Evolutionary conservation across 2,329 filamentous ascomycete species (phyloP).

Genomic region (Ophiostoma fasciatum): DNA sequence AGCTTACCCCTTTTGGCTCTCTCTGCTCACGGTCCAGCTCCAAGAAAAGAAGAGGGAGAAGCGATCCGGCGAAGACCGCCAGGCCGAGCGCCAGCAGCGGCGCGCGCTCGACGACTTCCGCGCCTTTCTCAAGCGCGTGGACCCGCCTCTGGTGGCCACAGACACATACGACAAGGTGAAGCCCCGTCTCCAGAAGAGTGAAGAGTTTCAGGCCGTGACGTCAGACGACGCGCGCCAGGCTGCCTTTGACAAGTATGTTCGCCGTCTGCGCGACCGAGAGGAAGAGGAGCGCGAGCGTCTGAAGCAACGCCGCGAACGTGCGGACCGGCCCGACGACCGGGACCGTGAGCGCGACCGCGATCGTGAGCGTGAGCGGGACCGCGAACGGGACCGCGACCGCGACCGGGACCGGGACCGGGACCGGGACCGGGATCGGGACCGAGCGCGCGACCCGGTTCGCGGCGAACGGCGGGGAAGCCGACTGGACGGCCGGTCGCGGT

Average conservation of each 20-base stretch:
- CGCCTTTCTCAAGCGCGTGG: slow-evolving; percentile 74
- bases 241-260: slow-evolving; percentile 85
- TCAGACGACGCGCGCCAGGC: slow-evolving; percentile 69
- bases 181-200: slow-evolving; percentile 60
- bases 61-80: slow-evolving; percentile 71
- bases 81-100: slow-evolving; percentile 73
- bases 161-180: slow-evolving; percentile 87
- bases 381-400: slow-evolving; percentile 30
- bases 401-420: slow-evolving; percentile 11
- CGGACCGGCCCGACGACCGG: slow-evolving; percentile 29
- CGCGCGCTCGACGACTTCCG: slow-evolving; percentile 73
- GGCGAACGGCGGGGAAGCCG: slow-evolving; percentile 34
- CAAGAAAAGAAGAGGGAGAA: slow-evolving; percentile 80
- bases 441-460: neutral
- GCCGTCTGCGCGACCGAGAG: slow-evolving; percentile 80
- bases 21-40: slow-evolving; percentile 33
- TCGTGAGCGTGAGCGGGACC: slow-evolving; percentile 24
- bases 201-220: slow-evolving; percentile 71
- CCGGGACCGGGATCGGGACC: slow-evolving; percentile 40
- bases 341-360: slow-evolving; percentile 23
- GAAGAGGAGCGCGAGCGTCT: slow-evolving; percentile 58
- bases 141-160: slow-evolving; percentile 60
- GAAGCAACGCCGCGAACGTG: slow-evolving; percentile 39
- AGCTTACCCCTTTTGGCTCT: neutral
- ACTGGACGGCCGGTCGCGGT: slow-evolving; percentile 51